phyloP scores from a whole-genome alignment of 2,329 filamentous ascomycete species.

The Trichothecium roseum region DNA sequence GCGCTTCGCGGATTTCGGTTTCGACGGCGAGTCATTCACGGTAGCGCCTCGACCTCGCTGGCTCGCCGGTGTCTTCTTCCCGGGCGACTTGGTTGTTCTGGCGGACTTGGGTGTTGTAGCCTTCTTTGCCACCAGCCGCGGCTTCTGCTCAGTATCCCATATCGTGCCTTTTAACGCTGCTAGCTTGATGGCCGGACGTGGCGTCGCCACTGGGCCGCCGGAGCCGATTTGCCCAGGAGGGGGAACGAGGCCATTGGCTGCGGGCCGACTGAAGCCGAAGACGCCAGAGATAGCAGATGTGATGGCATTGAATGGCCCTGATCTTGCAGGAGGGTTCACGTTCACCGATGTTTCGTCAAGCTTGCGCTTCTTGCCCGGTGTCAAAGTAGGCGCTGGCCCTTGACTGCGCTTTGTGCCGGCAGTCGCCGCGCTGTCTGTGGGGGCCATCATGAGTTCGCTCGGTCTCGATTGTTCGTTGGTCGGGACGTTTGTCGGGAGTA shows the following conservation, averaged over 20 bases:
- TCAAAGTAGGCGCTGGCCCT: not conserved
- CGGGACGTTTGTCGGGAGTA: constrained; percentile 1
- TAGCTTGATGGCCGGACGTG: constrained; percentile 24
- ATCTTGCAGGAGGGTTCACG: constrained; percentile 13
- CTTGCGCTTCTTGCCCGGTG: constrained; percentile 6
- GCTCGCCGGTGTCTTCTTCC: not conserved
- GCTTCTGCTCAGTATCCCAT: constrained; percentile 18
- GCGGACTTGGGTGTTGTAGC: constrained; percentile 9
- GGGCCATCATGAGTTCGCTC: constrained; percentile 1
- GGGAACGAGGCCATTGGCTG: not conserved
- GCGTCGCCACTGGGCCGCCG: constrained; percentile 7
- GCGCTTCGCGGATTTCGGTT: constrained; percentile 2
- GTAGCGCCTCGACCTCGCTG: not conserved
- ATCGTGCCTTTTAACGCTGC: constrained; percentile 24
- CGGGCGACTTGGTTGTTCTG: constrained; percentile 4
- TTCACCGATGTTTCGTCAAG: constrained; percentile 6
- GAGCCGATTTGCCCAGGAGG: constrained; percentile 3
- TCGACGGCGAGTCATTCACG: constrained; percentile 2
- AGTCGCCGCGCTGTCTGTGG: not conserved
- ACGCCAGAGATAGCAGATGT: constrained; percentile 19
- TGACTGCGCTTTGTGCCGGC: constrained; percentile 1
- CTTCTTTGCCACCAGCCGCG: constrained; percentile 9
- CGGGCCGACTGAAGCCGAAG: constrained; percentile 11
- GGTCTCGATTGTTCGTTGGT: not conserved
- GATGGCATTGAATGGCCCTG: constrained; percentile 17